A percentile compares a stretch with the other conserved stretches of the same genome.
These are phyloP conservation scores for Gynochthodes officinalis DNA, from an alignment of 257 asterid genomes.

Conservation along the genomic window DNA sequence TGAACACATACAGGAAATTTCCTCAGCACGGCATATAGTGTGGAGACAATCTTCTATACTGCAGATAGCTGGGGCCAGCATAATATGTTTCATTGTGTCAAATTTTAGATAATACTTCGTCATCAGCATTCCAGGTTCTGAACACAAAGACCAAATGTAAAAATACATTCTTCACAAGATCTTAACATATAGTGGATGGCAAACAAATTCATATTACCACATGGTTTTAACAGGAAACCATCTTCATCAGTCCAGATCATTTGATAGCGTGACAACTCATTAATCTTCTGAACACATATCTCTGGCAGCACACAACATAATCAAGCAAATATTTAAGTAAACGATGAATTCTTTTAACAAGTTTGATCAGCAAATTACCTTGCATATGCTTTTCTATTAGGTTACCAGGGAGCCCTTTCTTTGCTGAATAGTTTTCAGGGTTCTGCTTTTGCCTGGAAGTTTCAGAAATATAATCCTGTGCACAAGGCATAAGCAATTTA, in stretches of 20 bases:
- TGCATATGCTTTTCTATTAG: slow-evolving; percentile 75
- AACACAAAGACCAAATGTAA: slow-evolving; percentile 20
- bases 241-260: slow-evolving; percentile 97
- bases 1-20: slow-evolving; percentile 61
- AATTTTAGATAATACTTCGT: slow-evolving; percentile 97
- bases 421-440: slow-evolving; percentile 71
- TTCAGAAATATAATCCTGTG: slow-evolving; percentile 28
- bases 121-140: slow-evolving; percentile 96
- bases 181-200: slow-evolving; percentile 3
- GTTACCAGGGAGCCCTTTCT: slow-evolving; percentile 51
- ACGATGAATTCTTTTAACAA: slow-evolving; percentile 12
- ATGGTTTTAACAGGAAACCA: slow-evolving; percentile 85
- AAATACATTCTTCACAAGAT: slow-evolving; percentile 6
- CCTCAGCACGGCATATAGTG: slow-evolving; percentile 82
- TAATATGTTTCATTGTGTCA: slow-evolving; percentile 91
- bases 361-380: slow-evolving; percentile 45
- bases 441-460: slow-evolving; percentile 51
- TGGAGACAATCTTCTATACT: slow-evolving; percentile 74
- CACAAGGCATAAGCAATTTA: slow-evolving; percentile 15
- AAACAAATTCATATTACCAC: slow-evolving; percentile 46
- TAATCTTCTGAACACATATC: slow-evolving; percentile 82
- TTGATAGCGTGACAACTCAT: slow-evolving; percentile 74
- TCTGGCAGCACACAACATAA: slow-evolving; percentile 41
- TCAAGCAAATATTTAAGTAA: slow-evolving; percentile 13
- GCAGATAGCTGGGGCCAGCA: slow-evolving; percentile 69